These are phyloP conservation scores for Pseudopediastrum boryanum DNA, from an alignment of 139 green algal species.

Conservation along the genomic window DNA sequence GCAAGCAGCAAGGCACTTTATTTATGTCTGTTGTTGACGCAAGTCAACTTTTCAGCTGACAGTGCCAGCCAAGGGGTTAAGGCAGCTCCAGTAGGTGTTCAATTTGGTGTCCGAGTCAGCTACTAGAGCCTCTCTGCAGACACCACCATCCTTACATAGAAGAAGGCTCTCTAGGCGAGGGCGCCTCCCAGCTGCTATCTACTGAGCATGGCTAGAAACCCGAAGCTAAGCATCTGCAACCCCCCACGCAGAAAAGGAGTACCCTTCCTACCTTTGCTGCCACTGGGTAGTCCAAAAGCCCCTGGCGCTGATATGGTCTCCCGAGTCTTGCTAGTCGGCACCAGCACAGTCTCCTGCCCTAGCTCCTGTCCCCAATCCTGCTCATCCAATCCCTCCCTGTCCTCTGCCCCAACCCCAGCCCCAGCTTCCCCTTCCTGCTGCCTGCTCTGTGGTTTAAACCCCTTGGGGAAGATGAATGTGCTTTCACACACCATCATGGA, in stretches of 20 bases:
- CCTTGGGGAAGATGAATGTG: conserved; percentile 35
- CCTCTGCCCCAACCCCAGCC: neutral
- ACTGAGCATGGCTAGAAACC: neutral
- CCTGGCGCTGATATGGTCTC: neutral
- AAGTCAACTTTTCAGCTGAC: no score
- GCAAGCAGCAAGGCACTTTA: no score
- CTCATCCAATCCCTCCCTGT: neutral
- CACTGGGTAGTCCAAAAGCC: neutral
- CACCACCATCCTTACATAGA: neutral
- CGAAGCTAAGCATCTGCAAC: neutral
- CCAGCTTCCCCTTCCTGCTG: neutral
- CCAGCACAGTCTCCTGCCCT: neutral
- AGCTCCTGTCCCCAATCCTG: neutral
- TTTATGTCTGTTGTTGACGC: no score
- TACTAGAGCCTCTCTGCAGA: neutral
- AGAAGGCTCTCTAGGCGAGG: neutral
- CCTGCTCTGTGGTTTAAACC: neutral
- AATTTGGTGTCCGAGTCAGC: no score
- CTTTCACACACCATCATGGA: conserved; percentile 32
- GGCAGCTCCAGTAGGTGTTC: no score
- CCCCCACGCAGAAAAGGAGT: conserved; percentile 10
- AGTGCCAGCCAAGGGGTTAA: no score
- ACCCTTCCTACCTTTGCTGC: conserved; percentile 19
- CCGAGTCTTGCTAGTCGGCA: neutral
- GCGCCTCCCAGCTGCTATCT: neutral